A percentile compares a stretch with the other conserved stretches of the same genome.
phyloP scores from a whole-genome alignment of 148 eudicot species.

The Camellia granthamiana region DNA sequence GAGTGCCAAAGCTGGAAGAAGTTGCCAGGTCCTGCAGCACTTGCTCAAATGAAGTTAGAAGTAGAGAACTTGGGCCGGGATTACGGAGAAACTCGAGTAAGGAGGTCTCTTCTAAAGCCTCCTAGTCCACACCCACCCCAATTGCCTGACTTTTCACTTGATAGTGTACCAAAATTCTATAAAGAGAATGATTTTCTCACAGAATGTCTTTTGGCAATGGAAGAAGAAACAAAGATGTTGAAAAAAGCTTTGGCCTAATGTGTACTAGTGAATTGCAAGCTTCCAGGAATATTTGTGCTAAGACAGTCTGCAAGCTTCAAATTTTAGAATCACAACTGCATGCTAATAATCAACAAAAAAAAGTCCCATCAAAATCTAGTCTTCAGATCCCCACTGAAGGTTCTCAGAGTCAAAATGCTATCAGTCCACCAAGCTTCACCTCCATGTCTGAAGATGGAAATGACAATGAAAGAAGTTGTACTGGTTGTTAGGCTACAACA shows the following conservation, averaged over 20 bases:
- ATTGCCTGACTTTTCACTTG: slow-evolving; percentile 65
- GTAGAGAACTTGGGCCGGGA: too few species aligned
- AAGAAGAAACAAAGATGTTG: slow-evolving; percentile 95
- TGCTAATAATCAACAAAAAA: slow-evolving; percentile 33
- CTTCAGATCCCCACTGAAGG: slow-evolving; percentile 27
- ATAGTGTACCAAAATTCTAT: slow-evolving; percentile 56
- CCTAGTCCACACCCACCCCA: slow-evolving; percentile 60
- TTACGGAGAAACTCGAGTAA: not conserved
- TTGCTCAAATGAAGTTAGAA: too few species aligned
- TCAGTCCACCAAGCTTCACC: slow-evolving; percentile 63
- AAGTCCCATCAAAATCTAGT: slow-evolving; percentile 31
- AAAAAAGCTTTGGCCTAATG: slow-evolving; percentile 89
- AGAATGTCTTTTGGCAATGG: slow-evolving; percentile 78
- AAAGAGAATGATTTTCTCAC: slow-evolving; percentile 87
- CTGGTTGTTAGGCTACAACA: slow-evolving; percentile 75
- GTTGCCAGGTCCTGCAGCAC: too few species aligned
- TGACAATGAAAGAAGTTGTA: slow-evolving; percentile 67
- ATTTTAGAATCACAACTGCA: slow-evolving; percentile 67
- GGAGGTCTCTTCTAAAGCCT: slow-evolving; percentile 76
- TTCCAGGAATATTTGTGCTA: slow-evolving; percentile 77
- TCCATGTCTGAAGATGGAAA: slow-evolving; percentile 86
- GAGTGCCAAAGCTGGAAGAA: too few species aligned
- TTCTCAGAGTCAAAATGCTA: slow-evolving; percentile 41
- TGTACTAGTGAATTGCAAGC: slow-evolving; percentile 89
- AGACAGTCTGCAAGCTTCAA: slow-evolving; percentile 82